Evolutionary conservation across 345 rosid genomes (phyloP).

Genomic region (Hibiscus trionum): DNA sequence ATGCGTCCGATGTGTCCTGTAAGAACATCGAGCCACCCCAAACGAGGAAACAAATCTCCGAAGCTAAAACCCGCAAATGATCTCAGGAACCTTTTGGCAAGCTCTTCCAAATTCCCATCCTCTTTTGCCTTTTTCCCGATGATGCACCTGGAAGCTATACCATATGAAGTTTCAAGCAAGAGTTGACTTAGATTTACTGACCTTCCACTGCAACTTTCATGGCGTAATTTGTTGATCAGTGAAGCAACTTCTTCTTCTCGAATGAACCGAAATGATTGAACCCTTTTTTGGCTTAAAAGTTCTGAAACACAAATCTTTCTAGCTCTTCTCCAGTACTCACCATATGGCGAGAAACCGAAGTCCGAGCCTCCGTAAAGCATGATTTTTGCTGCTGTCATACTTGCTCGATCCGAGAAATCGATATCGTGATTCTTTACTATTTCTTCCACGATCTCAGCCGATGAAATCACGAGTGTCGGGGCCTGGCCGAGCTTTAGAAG

Average conservation of each 20-base stretch:
- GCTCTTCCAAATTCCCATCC: not conserved
- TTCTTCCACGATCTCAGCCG: not conserved
- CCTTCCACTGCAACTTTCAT: not conserved
- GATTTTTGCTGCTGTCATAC: not conserved
- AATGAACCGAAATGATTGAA: not conserved
- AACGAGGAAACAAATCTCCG: not conserved
- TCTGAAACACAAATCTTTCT: not conserved
- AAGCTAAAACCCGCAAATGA: not conserved
- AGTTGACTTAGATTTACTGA: not conserved
- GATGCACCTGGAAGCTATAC: not conserved
- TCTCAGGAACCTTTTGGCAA: not conserved
- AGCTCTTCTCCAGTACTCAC: not conserved
- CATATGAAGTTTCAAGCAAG: not conserved
- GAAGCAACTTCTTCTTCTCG: not conserved
- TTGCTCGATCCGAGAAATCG: not conserved
- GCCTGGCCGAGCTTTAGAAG: not conserved
- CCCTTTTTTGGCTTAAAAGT: not conserved
- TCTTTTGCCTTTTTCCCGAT: not conserved
- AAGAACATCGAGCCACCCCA: not conserved
- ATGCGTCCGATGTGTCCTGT: not conserved
- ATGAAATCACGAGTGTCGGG: not conserved
- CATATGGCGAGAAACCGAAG: not conserved
- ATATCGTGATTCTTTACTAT: not conserved
- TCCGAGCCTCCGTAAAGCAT: not conserved
- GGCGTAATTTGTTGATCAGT: not conserved